phyloP scores from a whole-genome alignment of 2,329 filamentous ascomycete genomes.

The Blastomyces percursus region DNA sequence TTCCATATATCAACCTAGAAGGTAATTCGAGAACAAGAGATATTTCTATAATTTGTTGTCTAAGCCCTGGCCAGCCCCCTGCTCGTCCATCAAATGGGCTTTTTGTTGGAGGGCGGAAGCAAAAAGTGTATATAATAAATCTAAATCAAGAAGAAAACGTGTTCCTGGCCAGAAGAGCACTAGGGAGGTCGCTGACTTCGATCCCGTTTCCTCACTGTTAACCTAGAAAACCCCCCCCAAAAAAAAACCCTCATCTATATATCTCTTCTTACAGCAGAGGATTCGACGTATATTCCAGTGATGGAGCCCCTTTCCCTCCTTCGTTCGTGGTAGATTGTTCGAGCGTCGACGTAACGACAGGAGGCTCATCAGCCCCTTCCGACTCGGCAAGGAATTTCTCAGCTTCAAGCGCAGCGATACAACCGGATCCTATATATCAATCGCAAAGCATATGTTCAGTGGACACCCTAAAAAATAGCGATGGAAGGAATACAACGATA shows the following conservation, averaged over 20 bases:
- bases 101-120: too few relatives aligned
- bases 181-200: background rate
- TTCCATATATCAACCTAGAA: background rate
- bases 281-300: conserved; percentile 53
- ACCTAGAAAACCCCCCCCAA: background rate
- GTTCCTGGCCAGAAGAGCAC: background rate
- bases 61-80: background rate
- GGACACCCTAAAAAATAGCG: background rate
- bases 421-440: conserved; percentile 64
- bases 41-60: background rate
- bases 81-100: background rate
- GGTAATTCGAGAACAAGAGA: background rate
- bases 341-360: conserved; percentile 29
- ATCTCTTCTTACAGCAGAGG: conserved; percentile 46
- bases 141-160: background rate
- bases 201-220: background rate
- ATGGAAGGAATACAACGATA: conserved; percentile 11
- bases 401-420: conserved; percentile 88
- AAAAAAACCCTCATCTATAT: background rate
- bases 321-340: conserved; percentile 35
- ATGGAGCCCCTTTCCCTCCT: conserved; percentile 42
- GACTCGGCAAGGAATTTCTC: conserved; percentile 82
- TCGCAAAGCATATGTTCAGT: background rate
- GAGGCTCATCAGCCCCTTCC: conserved; percentile 40
- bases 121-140: background rate